phyloP scores from a whole-genome alignment of 305 asterid species.

The Fraxinus floribunda region DNA sequence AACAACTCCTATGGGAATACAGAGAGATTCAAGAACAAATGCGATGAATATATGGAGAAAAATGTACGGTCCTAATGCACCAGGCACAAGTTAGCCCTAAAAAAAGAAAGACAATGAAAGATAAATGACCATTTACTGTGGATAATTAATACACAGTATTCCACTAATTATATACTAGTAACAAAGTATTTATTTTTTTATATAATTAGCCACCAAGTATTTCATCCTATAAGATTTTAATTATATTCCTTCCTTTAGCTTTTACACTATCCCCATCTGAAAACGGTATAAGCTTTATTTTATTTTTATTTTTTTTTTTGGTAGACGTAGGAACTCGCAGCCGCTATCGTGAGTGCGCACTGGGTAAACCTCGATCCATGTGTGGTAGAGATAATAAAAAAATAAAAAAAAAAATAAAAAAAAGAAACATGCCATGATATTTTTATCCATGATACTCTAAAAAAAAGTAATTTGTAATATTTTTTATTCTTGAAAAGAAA shows the following conservation, averaged over 20 bases:
- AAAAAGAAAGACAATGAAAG: neutral
- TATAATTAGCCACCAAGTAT: neutral
- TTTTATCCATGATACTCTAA: no score
- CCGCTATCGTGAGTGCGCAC: no score
- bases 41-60: constrained; percentile 51
- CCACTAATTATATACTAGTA: neutral
- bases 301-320: no score
- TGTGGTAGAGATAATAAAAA: no score
- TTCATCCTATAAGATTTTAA: neutral
- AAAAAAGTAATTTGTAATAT: neutral
- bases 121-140: neutral
- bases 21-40: constrained; percentile 84
- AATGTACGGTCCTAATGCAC: constrained; percentile 54
- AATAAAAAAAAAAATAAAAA: no score
- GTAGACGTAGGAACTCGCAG: no score
- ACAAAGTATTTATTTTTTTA: neutral
- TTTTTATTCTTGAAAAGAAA: neutral
- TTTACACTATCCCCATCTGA: neutral
- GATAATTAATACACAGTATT: neutral
- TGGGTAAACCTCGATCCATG: no score
- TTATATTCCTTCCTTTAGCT: neutral
- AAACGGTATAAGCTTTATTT: neutral
- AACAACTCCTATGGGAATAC: constrained; percentile 18
- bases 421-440: neutral
- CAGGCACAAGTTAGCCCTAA: constrained; percentile 27